Conservation (phyloP, 148 eudicot genomes). For the Bassia scoparia region DNA sequence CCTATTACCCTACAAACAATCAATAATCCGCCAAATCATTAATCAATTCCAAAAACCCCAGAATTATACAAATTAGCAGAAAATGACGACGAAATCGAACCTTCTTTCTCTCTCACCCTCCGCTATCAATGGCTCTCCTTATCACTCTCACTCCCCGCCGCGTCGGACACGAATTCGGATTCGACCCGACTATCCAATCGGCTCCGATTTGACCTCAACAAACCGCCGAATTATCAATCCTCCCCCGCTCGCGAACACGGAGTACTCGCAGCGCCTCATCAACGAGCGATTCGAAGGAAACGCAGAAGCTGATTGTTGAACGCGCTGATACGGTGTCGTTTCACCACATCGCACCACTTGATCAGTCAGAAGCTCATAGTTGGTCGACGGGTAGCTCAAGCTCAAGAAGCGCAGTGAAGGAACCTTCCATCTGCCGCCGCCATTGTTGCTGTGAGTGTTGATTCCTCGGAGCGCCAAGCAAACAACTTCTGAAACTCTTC, state of each 20-base stretch:
- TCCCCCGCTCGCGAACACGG: slow-evolving; percentile 44
- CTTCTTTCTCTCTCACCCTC: slow-evolving; percentile 78
- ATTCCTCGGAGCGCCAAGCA: slow-evolving; percentile 38
- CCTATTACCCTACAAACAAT: slow-evolving; percentile 53
- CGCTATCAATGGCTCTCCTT: slow-evolving; percentile 56
- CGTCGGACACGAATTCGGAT: slow-evolving; percentile 48
- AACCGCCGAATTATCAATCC: slow-evolving; percentile 22
- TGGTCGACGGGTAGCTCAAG: slow-evolving; percentile 78
- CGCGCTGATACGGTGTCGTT: neutral
- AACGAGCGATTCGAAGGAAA: slow-evolving; percentile 53
- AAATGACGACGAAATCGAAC: slow-evolving; percentile 19
- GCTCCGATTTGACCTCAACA: slow-evolving; percentile 61
- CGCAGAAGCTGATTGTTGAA: slow-evolving; percentile 21
- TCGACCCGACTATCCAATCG: slow-evolving; percentile 57
- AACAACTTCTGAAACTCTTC: slow-evolving; percentile 51
- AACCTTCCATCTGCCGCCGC: slow-evolving; percentile 43
- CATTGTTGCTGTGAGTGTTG: neutral
- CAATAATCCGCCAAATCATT: neutral
- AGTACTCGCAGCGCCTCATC: slow-evolving; percentile 64
- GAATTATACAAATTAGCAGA: neutral
- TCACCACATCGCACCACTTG: neutral
- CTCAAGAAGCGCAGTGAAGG: slow-evolving; percentile 82
- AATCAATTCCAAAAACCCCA: slow-evolving; percentile 24
- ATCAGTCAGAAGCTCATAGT: slow-evolving; percentile 53
- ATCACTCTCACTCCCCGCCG: slow-evolving; percentile 32